Evolutionary conservation across 116 monocot genomes (phyloP).

Genomic region (Papilionanthe hybrid): DNA sequence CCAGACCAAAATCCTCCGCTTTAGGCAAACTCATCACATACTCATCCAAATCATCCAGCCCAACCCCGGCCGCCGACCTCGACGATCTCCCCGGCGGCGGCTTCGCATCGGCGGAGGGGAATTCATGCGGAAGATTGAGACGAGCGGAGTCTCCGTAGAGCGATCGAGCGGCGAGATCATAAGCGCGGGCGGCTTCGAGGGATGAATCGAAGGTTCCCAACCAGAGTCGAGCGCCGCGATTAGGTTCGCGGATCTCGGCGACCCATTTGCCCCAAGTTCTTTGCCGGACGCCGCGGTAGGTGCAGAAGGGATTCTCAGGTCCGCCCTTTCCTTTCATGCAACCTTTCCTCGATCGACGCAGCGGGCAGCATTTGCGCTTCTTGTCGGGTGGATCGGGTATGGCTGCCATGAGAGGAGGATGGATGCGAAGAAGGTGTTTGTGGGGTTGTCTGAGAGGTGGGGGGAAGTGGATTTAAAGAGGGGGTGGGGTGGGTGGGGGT

Average conservation of each 20-base stretch:
- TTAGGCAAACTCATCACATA: constrained; percentile 29
- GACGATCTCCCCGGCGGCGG: not conserved
- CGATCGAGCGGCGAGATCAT: constrained; percentile 40
- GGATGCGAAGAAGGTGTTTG: not conserved
- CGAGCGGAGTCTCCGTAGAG: constrained; percentile 1
- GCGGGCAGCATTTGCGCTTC: constrained; percentile 27
- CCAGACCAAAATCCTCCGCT: constrained; percentile 42
- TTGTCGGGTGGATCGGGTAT: not conserved
- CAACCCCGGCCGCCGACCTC: not conserved
- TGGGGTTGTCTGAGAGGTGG: not conserved
- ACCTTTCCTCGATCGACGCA: constrained; percentile 55
- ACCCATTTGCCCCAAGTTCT: constrained; percentile 63
- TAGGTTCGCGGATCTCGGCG: constrained; percentile 51
- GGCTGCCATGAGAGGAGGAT: not conserved
- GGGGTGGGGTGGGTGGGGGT: not conserved
- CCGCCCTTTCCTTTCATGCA: constrained; percentile 44
- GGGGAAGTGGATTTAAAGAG: not conserved
- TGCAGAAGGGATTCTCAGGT: constrained; percentile 17
- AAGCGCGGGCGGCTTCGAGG: constrained; percentile 32
- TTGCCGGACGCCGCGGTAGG: constrained; percentile 42
- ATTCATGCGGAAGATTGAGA: not conserved
- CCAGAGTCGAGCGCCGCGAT: constrained; percentile 22
- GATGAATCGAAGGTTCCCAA: constrained; percentile 40
- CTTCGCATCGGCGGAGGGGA: not conserved
- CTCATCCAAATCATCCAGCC: constrained; percentile 19